Evolutionary conservation across 148 eudicot genomes (phyloP), one percentile per base, ranked within the genome.

Genomic region (Pouteria glomerata): DNA sequence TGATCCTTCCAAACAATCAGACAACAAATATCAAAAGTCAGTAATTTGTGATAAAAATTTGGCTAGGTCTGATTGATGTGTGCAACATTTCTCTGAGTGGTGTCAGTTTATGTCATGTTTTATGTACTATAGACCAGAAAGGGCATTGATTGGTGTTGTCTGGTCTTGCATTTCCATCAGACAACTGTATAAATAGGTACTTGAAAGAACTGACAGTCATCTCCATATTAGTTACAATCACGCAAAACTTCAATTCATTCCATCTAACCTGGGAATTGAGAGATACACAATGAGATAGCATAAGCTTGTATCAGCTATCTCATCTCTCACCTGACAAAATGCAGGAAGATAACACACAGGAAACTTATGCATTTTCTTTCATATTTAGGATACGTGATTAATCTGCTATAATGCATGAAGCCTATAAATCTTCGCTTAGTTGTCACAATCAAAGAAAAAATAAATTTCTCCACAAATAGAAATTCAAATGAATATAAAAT

Each of bases 401-500:
- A 30, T 47, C 26, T 48, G 19, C 37, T 29, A 18, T 45, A 30
- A 66, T 45, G 70, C 56, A 47, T 16, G 19, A 51, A n/a, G 30
- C 35, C 2, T 14, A 16, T 6, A 57, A 10, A 18, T 16, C 23
- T 60, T 33, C 4, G 3, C 2, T 1, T 4, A 34, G 21, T 15
- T 0, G 1, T 11, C 15, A 13, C 41, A 11, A 50, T 30, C 24
- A 29, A 50, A 55, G 27, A 16, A 44, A 26, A 19, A 1, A 47
- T n/a, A 66, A 27, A 64, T 3, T 44, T 24, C 53, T 42, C 52
- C 29, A 37, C 3, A 56, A 26, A 66, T 14, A 31, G n/a, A 63
- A 31, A 50, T 11, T n/a, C 50, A 59, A 78, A 24, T 58, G 44
- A 21, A 42, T 66, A 69, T 21, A 48, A 56, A 35, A 64, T 27